Evolutionary conservation across 1,284 basidiomycete species (phyloP).

Genomic region (Cryptococcus wingfieldii): DNA sequence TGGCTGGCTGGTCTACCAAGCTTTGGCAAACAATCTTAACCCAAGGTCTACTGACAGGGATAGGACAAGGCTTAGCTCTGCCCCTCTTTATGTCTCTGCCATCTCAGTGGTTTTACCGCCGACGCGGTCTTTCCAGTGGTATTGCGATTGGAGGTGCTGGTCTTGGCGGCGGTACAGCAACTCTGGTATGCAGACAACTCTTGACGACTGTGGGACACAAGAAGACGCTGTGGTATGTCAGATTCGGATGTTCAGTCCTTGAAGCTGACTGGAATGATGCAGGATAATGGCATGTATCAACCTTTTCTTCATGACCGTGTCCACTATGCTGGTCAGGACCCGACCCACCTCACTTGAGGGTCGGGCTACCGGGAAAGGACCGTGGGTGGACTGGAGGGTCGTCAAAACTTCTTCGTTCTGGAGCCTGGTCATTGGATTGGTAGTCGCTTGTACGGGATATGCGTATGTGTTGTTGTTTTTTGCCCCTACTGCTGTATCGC

Average conservation of each 20-base stretch:
- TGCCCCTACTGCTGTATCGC: no score
- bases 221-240: conserved; percentile 31
- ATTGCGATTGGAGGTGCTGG: conserved; percentile 39
- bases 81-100: conserved; percentile 41
- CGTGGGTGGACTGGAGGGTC: conserved; percentile 25
- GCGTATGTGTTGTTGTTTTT: conserved; percentile 14
- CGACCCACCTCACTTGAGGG: conserved; percentile 37
- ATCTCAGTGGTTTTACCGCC: conserved; percentile 39
- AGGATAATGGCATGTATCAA: conserved; percentile 40
- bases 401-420: conserved; percentile 19
- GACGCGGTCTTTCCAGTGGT: conserved; percentile 33
- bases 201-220: conserved; percentile 23
- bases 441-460: conserved; percentile 27
- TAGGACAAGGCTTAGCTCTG: conserved; percentile 29
- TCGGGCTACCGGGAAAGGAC: conserved; percentile 13
- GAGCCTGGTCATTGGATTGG: conserved; percentile 24
- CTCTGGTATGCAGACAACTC: conserved; percentile 25
- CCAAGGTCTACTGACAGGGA: conserved; percentile 28
- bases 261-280: not conserved
- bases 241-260: not conserved
- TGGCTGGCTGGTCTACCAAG: conserved; percentile 20
- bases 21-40: conserved; percentile 27
- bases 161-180: conserved; percentile 25
- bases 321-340: conserved; percentile 28
- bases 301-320: conserved; percentile 16